Base-by-base conservation (phyloP, 805 yeast species). In the Starmerella apis region DNA sequence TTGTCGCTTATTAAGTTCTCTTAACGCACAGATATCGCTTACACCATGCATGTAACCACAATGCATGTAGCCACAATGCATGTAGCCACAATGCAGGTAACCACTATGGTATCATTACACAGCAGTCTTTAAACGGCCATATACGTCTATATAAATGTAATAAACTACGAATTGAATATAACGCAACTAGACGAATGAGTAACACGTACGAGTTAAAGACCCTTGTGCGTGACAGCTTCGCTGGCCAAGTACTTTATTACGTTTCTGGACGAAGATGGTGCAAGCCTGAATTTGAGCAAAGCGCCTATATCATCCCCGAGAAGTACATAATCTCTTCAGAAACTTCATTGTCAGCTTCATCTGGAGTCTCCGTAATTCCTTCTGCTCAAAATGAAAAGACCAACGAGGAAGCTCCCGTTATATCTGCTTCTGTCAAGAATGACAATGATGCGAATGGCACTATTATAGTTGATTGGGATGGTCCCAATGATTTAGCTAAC, bases 171-270 rank as follows among this genome's bases (percentile, higher is more conserved):
- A n/a, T n/a, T n/a, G n/a, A n/a, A n/a, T n/a, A n/a, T n/a, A n/a
- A n/a, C n/a, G n/a, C n/a, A n/a, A n/a, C n/a, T n/a, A n/a, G 16
- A 8, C 37, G 8, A 7, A 33, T 33, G 37, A 33, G 37, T 13
- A 6, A 4, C n/a, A 18, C 6, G 8, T 16, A 33, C 22, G 37
- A 22, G 22, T 22, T 43, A 10, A 43, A 43, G 28, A 27, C 47
- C 6, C 9, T 43, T 13, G 23, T 43, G 14, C 37, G 47, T 4
- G 49, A 47, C 28, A 47, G 49, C 36, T 47, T 47, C 25, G 49
- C 49, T 2, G 49, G 49, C 8, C 30, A 38, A 18, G 14, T 38
- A 8, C 9, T 18, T 7, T 47, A 47, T 19, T 14, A 22, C 8
- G 5, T 32, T 13, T 47, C 49, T 7, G 38, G 38, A 4, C 30